Conservation (phyloP, 2,329 filamentous ascomycete genomes). For the Fusarium drepaniforme region DNA sequence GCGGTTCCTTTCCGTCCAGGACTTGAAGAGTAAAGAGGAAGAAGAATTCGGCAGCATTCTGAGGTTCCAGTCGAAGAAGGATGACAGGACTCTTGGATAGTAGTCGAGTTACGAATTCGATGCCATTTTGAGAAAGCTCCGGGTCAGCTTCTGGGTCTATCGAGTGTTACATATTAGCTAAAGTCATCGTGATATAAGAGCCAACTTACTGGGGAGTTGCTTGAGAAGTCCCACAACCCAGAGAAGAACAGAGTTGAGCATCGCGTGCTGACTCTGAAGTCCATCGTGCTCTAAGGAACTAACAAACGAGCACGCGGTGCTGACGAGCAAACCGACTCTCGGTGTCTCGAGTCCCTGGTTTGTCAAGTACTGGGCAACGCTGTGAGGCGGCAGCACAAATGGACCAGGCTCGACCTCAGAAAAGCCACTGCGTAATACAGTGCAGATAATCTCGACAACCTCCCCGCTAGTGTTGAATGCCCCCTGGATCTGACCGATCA, state of each 20-base stretch:
- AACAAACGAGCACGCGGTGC: slow-evolving; percentile 78
- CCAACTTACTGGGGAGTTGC: slow-evolving; percentile 66
- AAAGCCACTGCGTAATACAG: slow-evolving; percentile 79
- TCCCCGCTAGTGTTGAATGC: slow-evolving; percentile 73
- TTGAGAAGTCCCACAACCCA: slow-evolving; percentile 75
- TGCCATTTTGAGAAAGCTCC: slow-evolving; percentile 78
- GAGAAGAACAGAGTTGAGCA: slow-evolving; percentile 66
- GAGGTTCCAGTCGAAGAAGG: slow-evolving; percentile 68
- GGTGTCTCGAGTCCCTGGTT: slow-evolving; percentile 71
- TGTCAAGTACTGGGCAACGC: slow-evolving; percentile 76
- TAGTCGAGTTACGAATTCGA: slow-evolving; percentile 77
- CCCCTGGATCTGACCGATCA: slow-evolving; percentile 60
- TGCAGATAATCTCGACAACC: slow-evolving; percentile 78
- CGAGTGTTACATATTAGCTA: slow-evolving; percentile 24
- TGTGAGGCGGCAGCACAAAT: slow-evolving; percentile 78
- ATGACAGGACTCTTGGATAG: slow-evolving; percentile 71
- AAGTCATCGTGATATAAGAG: neutral
- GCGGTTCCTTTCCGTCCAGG: slow-evolving; percentile 76
- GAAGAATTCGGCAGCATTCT: slow-evolving; percentile 71
- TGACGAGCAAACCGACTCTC: slow-evolving; percentile 76
- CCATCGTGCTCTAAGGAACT: slow-evolving; percentile 66
- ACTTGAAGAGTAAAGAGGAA: slow-evolving; percentile 80
- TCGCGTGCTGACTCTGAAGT: slow-evolving; percentile 57
- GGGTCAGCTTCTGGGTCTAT: slow-evolving; percentile 77
- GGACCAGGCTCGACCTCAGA: slow-evolving; percentile 80